phyloP scores from a whole-genome alignment of 768 basidiomycete genomes.

The Pleurotus ostreatus region DNA sequence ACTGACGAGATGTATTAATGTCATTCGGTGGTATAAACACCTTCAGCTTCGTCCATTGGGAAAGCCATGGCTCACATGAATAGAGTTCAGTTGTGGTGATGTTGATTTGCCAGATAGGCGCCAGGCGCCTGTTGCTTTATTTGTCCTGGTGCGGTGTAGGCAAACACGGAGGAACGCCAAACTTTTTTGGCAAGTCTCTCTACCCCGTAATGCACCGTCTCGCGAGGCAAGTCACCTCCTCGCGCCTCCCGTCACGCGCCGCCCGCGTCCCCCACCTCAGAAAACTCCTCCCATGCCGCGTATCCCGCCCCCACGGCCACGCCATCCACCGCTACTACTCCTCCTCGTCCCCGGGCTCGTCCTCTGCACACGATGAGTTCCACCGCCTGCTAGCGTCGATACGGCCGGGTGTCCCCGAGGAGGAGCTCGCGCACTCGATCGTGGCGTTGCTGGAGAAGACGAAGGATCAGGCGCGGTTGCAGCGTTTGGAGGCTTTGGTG shows the following conservation, averaged over 20 bases:
- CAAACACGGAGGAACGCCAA: no score
- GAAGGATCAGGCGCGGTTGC: constrained; percentile 3
- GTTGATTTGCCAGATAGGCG: no score
- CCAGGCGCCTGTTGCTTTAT: no score
- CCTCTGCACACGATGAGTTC: constrained; percentile 13
- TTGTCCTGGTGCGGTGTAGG: no score
- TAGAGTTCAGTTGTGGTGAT: no score
- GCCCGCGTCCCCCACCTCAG: not conserved
- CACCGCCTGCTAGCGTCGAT: constrained; percentile 17
- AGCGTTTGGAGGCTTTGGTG: constrained; percentile 5
- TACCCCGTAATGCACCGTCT: constrained; percentile 6
- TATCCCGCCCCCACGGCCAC: not conserved
- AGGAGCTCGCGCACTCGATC: constrained; percentile 18
- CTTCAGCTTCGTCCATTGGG: no score
- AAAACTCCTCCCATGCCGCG: not conserved
- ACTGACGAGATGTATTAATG: no score
- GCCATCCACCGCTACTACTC: constrained; percentile 18
- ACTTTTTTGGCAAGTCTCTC: no score
- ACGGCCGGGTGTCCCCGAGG: constrained; percentile 15
- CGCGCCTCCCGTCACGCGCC: not conserved
- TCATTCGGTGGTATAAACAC: no score
- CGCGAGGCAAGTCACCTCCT: not conserved
- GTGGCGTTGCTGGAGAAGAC: constrained; percentile 15
- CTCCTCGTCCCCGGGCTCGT: constrained; percentile 15
- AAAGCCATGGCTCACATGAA: no score